These are phyloP conservation scores for Camptophora hylomeconis DNA, from an alignment of 2,329 filamentous ascomycete genomes.

Conservation along the genomic window DNA sequence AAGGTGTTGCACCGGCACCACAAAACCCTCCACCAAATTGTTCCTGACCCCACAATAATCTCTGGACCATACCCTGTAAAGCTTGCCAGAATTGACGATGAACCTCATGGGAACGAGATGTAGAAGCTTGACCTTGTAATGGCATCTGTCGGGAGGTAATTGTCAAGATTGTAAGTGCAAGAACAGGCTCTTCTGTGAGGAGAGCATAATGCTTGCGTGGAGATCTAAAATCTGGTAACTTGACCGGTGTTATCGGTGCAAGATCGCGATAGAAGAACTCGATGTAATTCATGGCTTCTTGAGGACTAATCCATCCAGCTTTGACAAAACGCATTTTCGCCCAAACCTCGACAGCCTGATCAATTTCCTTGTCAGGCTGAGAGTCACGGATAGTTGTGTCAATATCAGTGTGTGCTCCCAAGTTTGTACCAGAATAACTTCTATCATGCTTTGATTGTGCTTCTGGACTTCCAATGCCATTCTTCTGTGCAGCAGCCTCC, in stretches of 20 bases:
- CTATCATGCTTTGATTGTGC: no score
- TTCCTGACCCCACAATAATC: conserved; percentile 90
- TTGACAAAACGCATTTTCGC: conserved; percentile 85
- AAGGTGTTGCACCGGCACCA: conserved; percentile 52
- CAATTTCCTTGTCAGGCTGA: no score
- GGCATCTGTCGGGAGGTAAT: conserved; percentile 79
- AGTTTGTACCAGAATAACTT: no score
- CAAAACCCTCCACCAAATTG: conserved; percentile 84
- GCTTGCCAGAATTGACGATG: conserved; percentile 95
- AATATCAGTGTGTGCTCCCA: no score
- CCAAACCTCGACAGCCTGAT: conserved; percentile 75
- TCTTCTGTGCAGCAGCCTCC: no score
- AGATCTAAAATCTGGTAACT: conserved; percentile 76
- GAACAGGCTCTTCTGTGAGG: conserved; percentile 80
- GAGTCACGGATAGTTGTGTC: no score
- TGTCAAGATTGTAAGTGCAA: conserved; percentile 81
- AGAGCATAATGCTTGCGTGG: conserved; percentile 68
- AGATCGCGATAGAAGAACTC: conserved; percentile 91
- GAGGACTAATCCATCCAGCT: conserved; percentile 88
- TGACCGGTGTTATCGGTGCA: conserved; percentile 84
- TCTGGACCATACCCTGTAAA: conserved; percentile 85
- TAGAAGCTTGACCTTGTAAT: conserved; percentile 64
- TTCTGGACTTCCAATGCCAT: no score
- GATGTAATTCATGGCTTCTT: conserved; percentile 86
- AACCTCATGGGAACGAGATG: conserved; percentile 77